Evolutionary conservation across 2,329 filamentous ascomycete species (phyloP).

Genomic region (Arthrobotrys conoides): DNA sequence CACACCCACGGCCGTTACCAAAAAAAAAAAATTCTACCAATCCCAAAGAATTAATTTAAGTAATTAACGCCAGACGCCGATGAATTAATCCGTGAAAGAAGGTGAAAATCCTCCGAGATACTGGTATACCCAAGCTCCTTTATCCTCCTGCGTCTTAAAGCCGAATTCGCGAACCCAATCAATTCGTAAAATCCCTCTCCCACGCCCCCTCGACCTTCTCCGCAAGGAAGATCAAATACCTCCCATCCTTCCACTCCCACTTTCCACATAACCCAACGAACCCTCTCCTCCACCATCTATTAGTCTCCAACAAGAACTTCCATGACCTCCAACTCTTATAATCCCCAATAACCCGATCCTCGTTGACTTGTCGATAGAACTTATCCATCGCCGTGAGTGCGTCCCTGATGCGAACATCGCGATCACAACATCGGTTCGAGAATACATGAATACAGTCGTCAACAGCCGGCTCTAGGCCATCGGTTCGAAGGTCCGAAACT

Average conservation of each 20-base stretch:
- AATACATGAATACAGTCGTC: conserved; percentile 50
- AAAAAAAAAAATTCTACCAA: not conserved
- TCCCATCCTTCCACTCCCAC: conserved; percentile 56
- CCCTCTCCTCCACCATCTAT: conserved; percentile 56
- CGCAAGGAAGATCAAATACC: conserved; percentile 36
- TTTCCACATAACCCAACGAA: conserved; percentile 42
- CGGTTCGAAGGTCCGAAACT: conserved; percentile 46
- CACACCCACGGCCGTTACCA: conserved; percentile 1
- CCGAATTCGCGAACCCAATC: not conserved
- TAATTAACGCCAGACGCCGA: conserved; percentile 13
- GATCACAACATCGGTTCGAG: conserved; percentile 50
- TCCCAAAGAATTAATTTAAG: not conserved
- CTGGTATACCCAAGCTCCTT: not conserved
- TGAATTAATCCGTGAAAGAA: not conserved
- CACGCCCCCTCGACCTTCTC: conserved; percentile 51
- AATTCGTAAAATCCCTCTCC: conserved; percentile 59
- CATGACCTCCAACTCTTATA: conserved; percentile 55
- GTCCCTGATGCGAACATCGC: conserved; percentile 43
- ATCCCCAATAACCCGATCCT: conserved; percentile 48
- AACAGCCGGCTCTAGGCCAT: conserved; percentile 43
- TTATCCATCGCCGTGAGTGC: conserved; percentile 47
- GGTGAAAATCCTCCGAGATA: not conserved
- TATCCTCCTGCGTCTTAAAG: not conserved
- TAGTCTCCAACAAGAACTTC: conserved; percentile 58
- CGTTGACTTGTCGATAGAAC: conserved; percentile 52